Conservation (phyloP, 2,329 filamentous ascomycete genomes). For the Fonsecaea monophora region DNA sequence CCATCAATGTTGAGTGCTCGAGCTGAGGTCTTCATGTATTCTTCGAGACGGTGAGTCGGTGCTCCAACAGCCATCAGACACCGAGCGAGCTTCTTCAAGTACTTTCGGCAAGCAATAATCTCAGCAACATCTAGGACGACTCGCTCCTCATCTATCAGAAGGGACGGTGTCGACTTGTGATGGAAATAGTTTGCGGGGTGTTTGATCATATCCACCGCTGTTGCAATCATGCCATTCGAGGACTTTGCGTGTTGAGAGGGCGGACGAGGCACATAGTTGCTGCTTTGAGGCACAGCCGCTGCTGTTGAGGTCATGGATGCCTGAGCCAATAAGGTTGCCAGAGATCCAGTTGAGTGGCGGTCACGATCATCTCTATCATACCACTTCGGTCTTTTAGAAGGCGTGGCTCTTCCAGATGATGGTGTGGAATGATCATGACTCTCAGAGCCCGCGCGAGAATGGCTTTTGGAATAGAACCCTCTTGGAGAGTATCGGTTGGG, state of each 20-base stretch:
- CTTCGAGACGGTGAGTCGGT: slow-evolving; percentile 85
- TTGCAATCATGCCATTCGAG: slow-evolving; percentile 32
- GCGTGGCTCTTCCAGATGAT: slow-evolving; percentile 35
- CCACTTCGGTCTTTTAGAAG: slow-evolving; percentile 40
- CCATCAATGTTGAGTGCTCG: slow-evolving; percentile 87
- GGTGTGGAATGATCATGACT: slow-evolving; percentile 20
- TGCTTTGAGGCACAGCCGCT: slow-evolving; percentile 21
- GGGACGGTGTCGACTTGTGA: slow-evolving; percentile 20
- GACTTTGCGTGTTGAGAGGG: slow-evolving; percentile 22
- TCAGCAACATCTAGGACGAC: slow-evolving; percentile 60
- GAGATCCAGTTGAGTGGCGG: slow-evolving; percentile 27
- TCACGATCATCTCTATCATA: slow-evolving; percentile 36
- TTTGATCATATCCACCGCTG: slow-evolving; percentile 37
- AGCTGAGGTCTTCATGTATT: slow-evolving; percentile 89
- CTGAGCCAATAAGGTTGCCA: slow-evolving; percentile 32
- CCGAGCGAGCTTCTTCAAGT: slow-evolving; percentile 81
- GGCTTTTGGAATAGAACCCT: slow-evolving; percentile 5
- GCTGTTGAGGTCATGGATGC: slow-evolving; percentile 27
- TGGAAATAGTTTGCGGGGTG: slow-evolving; percentile 33
- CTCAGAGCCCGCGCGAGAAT: slow-evolving; percentile 25
- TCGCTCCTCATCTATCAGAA: slow-evolving; percentile 28
- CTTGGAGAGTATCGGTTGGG: slow-evolving; percentile 9
- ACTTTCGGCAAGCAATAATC: slow-evolving; percentile 79
- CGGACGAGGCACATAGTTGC: slow-evolving; percentile 23
- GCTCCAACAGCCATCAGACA: slow-evolving; percentile 90